Evolutionary conservation across 345 rosid species (phyloP).

Genomic region (Populus davidiana): DNA sequence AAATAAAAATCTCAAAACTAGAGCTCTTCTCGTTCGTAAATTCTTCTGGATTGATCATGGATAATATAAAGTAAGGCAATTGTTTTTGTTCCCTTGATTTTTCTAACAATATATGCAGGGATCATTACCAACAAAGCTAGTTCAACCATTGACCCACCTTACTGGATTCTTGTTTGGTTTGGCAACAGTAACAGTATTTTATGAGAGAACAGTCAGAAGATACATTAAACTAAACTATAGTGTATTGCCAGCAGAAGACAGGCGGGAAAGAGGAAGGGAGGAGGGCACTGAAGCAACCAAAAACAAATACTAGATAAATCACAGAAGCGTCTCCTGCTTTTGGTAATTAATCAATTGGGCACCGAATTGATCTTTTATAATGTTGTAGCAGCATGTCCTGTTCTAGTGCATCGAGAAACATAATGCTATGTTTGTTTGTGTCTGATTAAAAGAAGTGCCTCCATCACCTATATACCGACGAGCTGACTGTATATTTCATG

Average conservation of each 20-base stretch:
- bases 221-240: conserved; percentile 6
- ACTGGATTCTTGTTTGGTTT: not conserved
- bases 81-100: not conserved
- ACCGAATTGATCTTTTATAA: not conserved
- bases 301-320: not conserved
- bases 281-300: not conserved
- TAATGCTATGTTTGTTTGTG: not conserved
- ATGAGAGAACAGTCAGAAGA: not conserved
- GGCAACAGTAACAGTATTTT: not conserved
- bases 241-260: conserved; percentile 34
- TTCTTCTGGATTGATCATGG: not conserved
- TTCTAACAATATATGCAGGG: not conserved
- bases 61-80: not conserved
- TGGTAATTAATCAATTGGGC: not conserved
- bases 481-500: not conserved
- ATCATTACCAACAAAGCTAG: not conserved
- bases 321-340: not conserved
- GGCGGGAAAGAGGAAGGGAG: conserved; percentile 22
- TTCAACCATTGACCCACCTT: not conserved
- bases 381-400: not conserved
- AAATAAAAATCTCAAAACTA: not conserved
- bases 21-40: not conserved
- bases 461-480: conserved; percentile 17
- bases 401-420: not conserved
- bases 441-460: conserved; percentile 9